Evolutionary conservation across 306 rosid species (phyloP), one percentile per base, ranked within the genome.

Genomic region (Inga oerstediana): DNA sequence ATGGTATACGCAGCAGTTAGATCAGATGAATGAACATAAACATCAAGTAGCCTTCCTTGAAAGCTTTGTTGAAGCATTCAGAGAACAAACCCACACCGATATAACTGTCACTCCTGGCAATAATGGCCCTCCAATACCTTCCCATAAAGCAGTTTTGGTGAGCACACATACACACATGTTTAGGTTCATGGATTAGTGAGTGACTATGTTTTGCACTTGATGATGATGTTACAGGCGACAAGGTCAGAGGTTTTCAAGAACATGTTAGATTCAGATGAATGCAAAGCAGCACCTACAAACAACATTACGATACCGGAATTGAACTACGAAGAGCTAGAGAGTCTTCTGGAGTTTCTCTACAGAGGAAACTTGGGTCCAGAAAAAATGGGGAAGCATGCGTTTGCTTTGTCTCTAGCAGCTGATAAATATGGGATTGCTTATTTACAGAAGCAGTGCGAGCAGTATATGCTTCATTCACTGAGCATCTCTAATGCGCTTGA

Each of bases 161-260:
- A 84, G 90, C 67, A 3, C 10, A 37, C 10, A 14, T 3, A 32
- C n/a, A 15, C 11, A 34, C n/a, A 32, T 8, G 44, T 68, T 30
- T 68, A 37, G 46, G 46, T 68, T 17, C 73, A 37, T 17, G 12
- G 19, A 13, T 13, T 12, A 2, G 17, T 32, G 16, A 12, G 7
- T 64, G 15, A 65, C 39, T 62, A 27, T 65, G 19, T 37, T 71
- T 71, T 71, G 54, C 32, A 71, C 37, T n/a, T 43, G 19, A 43
- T n/a, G 58, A 44, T 74, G 51, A 46, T 69, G 49, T 43, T 22
- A 17, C 2, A 92, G 99, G 99, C 97, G 11, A 56, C 85, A 54
- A 89, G 97, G 84, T 96, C 97, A 79, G 94, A 92, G 67, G 85
- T 96, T 9, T 96, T 96, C 30, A 90, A 81, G 87, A 91, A 92